phyloP scores from a whole-genome alignment of 768 basidiomycete species.

The Suillus sp. region DNA sequence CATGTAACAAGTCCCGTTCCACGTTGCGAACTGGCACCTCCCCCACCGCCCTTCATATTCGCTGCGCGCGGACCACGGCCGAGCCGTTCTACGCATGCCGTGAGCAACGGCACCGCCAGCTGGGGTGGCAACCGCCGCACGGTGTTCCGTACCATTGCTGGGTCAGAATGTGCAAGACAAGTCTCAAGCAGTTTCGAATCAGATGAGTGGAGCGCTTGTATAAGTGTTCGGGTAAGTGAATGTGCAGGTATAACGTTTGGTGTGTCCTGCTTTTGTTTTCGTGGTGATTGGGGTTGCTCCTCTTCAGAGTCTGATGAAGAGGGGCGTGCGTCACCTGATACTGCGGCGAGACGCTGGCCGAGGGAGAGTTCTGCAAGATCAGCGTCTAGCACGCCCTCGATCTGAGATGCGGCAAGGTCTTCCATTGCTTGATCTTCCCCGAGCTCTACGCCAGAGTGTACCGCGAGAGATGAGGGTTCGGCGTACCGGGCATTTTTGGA shows the following conservation, averaged over 20 bases:
- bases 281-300: slow-evolving; percentile 35
- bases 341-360: slow-evolving; percentile 83
- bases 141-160: slow-evolving; percentile 81
- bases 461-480: slow-evolving; percentile 60
- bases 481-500: slow-evolving; percentile 64
- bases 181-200: slow-evolving; percentile 87
- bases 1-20: slow-evolving; percentile 70
- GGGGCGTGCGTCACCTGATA: slow-evolving; percentile 48
- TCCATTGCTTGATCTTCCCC: slow-evolving; percentile 59
- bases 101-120: slow-evolving; percentile 82
- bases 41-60: slow-evolving; percentile 77
- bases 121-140: slow-evolving; percentile 85
- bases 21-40: slow-evolving; percentile 78
- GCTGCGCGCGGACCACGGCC: slow-evolving; percentile 71
- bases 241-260: slow-evolving; percentile 66
- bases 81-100: slow-evolving; percentile 86
- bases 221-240: slow-evolving; percentile 90
- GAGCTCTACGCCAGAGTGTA: slow-evolving; percentile 66
- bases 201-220: slow-evolving; percentile 94
- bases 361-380: slow-evolving; percentile 90
- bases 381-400: slow-evolving; percentile 75
- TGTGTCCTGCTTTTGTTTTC: slow-evolving; percentile 26
- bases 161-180: slow-evolving; percentile 82
- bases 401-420: slow-evolving; percentile 48
- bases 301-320: slow-evolving; percentile 50